Evolutionary conservation across 306 rosid species (phyloP).

Genomic region (Dryas alaskensis): DNA sequence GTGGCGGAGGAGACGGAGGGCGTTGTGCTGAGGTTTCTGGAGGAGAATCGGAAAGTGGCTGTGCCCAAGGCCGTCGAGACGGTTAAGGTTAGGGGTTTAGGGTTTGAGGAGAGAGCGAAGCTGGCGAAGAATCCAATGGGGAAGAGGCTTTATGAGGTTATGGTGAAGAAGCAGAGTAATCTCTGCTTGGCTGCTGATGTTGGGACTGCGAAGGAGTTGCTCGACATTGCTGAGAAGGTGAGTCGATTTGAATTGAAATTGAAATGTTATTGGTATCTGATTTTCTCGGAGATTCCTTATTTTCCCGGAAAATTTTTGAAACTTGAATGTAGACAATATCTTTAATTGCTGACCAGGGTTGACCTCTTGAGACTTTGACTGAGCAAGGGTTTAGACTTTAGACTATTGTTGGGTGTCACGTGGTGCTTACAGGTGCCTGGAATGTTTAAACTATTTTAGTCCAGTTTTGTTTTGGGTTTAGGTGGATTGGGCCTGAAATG

Average conservation of each 20-base stretch:
- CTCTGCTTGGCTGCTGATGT: slow-evolving; percentile 90
- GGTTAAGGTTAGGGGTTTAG: slow-evolving; percentile 43
- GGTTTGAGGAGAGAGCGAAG: slow-evolving; percentile 65
- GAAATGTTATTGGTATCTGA: neutral
- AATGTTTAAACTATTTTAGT: neutral
- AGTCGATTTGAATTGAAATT: neutral
- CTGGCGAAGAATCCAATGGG: slow-evolving; percentile 78
- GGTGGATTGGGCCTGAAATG: neutral
- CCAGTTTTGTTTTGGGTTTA: neutral
- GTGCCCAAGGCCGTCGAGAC: slow-evolving; percentile 36
- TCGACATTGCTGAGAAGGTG: slow-evolving; percentile 79
- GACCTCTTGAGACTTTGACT: neutral
- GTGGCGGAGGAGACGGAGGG: slow-evolving; percentile 60
- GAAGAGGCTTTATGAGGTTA: slow-evolving; percentile 73
- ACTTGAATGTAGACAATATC: too few relatives aligned
- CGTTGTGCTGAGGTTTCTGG: slow-evolving; percentile 53
- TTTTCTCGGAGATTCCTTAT: slow-evolving; percentile 16
- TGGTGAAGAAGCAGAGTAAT: slow-evolving; percentile 78
- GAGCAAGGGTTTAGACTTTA: neutral
- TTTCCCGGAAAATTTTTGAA: neutral
- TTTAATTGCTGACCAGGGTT: neutral
- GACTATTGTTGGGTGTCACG: neutral
- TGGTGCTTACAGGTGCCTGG: neutral
- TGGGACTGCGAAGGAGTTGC: slow-evolving; percentile 73
- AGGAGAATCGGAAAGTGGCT: slow-evolving; percentile 73